Evolutionary conservation across 441 rosid genomes (phyloP), one percentile per base, ranked within the genome.

Genomic region (Populus tomentosa): DNA sequence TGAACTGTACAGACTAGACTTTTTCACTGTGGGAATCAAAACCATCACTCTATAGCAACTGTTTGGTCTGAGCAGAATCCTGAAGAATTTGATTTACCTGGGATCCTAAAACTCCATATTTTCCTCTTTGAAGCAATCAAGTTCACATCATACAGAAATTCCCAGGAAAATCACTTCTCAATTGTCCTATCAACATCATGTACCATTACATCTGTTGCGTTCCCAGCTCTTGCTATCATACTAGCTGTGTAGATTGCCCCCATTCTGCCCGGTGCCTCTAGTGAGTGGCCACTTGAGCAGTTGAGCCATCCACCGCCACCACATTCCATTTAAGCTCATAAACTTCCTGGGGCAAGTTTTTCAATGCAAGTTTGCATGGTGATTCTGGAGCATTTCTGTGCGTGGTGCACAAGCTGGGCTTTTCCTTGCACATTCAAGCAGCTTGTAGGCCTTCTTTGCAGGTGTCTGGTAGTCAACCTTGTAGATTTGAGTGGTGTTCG

Each of bases 201-300:
- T 74, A 90, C 82, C 56, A 80, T 77, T 62, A 90, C 92, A 74
- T 89, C 84, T 72, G 93, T 88, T 72, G 75, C 76, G 53, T 73
- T 82, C 80, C 91, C 77, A 38, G 72, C 65, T 80, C 90, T 76
- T 63, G 93, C 93, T 84, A 89, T 83, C 38, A 82, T 82, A 28
- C 90, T 84, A 13, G 92, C 90, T 7, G 93, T 86, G 79, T 86
- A 89, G 50, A 91, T 91, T 56, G 90, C 84, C 0, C 85, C 88
- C 95, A 91, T 91, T 88, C 95, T 84, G 36, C 95, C 93, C 1
- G 92, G 92, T 11, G 93, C 92, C 79, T 82, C 88, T 1, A 82
- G 79, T 26, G 88, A 88, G 72, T 86, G 86, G 0, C 95, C 91
- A 8, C 89, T 84, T 24, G 93, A 23, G 59, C 64, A 50, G 63